These are phyloP conservation scores for Rhizophlyctis rosea DNA, from an alignment of 192 early-diverging fungal species.

Conservation along the genomic window DNA sequence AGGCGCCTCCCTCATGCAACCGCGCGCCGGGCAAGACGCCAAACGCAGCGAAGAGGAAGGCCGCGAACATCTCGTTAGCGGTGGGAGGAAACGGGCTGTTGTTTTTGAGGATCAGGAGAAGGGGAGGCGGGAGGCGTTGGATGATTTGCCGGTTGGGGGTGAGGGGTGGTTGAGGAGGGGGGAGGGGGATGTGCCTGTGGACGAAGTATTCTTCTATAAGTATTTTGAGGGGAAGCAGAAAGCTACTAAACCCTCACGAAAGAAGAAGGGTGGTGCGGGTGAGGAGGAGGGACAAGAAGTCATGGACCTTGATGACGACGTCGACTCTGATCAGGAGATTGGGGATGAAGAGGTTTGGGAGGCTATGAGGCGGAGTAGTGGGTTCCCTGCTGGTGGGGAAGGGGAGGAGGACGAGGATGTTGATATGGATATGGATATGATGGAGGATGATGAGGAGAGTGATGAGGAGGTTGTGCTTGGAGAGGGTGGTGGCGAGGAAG, in stretches of 20 bases:
- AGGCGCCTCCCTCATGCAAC: conserved; percentile 64
- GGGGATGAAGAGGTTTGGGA: conserved; percentile 88
- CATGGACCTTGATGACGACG: conserved; percentile 41
- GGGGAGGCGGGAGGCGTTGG: conserved; percentile 30
- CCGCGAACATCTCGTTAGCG: conserved; percentile 47
- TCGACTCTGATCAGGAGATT: conserved; percentile 49
- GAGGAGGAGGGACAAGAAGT: conserved; percentile 47
- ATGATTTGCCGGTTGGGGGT: conserved; percentile 66
- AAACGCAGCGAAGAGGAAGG: conserved; percentile 14
- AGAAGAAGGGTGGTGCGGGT: conserved; percentile 37
- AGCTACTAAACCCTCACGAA: conserved; percentile 27
- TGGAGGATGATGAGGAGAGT: conserved; percentile 18
- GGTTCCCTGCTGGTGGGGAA: conserved; percentile 18
- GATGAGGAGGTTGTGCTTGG: conserved; percentile 46
- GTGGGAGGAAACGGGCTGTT: conserved; percentile 54
- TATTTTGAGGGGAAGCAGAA: conserved; percentile 69
- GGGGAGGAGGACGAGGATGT: conserved; percentile 38
- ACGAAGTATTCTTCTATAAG: conserved; percentile 77
- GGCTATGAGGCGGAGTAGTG: conserved; percentile 69
- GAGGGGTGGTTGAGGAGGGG: conserved; percentile 57
- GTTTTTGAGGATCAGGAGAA: conserved; percentile 67
- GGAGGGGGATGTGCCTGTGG: conserved; percentile 64
- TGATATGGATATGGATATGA: conserved; percentile 22
- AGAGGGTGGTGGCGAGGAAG: conserved; percentile 56
- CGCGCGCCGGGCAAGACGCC: conserved; percentile 14